A percentile compares a stretch with the other conserved stretches of the same genome.
phyloP scores from a whole-genome alignment of 768 basidiomycete genomes.

The Leucocoprinus sp. region DNA sequence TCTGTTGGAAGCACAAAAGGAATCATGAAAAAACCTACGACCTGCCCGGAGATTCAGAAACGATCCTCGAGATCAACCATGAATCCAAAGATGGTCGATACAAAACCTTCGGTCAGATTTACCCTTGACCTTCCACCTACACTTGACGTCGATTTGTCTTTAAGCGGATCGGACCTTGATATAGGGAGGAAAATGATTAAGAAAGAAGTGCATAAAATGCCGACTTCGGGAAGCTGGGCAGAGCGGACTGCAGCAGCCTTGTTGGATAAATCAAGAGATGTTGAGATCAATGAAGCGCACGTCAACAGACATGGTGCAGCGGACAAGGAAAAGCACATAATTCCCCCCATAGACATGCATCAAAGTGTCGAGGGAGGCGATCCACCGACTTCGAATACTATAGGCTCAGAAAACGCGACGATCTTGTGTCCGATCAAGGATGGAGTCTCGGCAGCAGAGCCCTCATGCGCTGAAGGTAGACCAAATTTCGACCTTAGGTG shows the following conservation, averaged over 20 bases:
- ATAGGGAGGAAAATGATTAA: background rate
- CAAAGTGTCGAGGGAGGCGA: background rate
- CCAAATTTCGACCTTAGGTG: background rate
- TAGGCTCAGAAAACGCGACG: background rate
- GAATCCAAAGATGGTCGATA: background rate
- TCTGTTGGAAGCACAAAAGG: background rate
- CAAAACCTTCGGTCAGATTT: constrained; percentile 1
- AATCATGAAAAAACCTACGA: constrained; percentile 1
- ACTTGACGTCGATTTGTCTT: background rate
- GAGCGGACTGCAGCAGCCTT: background rate
- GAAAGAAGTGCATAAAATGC: background rate
- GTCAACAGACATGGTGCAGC: background rate
- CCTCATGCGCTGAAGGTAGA: background rate
- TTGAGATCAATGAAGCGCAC: background rate
- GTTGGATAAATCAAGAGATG: background rate
- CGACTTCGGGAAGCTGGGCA: background rate
- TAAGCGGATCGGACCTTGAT: background rate
- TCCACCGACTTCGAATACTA: background rate
- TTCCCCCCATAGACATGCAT: too few species aligned
- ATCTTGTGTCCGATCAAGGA: background rate
- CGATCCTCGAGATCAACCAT: background rate
- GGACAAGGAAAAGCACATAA: background rate
- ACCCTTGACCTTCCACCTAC: constrained; percentile 1
- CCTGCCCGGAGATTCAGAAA: background rate
- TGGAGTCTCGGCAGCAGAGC: background rate